These are phyloP conservation scores for Mycena kentingensis DNA, from an alignment of 768 basidiomycete species.

Conservation along the genomic window DNA sequence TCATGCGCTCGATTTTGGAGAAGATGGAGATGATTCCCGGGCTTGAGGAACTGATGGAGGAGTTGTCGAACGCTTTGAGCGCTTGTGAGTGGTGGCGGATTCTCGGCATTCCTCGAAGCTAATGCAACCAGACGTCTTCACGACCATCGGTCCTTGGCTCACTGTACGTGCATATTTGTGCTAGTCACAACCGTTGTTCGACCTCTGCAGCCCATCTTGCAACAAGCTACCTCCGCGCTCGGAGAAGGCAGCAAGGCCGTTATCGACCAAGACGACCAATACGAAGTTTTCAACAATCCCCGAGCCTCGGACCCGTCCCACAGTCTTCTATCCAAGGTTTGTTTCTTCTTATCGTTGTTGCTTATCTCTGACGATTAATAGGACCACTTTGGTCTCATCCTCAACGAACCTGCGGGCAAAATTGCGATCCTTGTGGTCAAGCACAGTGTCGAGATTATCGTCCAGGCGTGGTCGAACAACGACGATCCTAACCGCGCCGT, in stretches of 20 bases:
- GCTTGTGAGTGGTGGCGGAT: constrained; percentile 47
- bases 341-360: neutral
- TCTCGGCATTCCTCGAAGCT: constrained; percentile 1
- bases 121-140: constrained; percentile 55
- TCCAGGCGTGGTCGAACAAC: constrained; percentile 56
- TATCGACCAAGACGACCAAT: constrained; percentile 71
- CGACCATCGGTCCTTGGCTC: constrained; percentile 67
- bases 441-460: constrained; percentile 60
- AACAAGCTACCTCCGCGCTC: constrained; percentile 57
- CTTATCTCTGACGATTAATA: constrained; percentile 25
- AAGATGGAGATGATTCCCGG: constrained; percentile 72
- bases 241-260: constrained; percentile 67
- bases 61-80: constrained; percentile 64
- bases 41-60: constrained; percentile 55
- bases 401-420: constrained; percentile 77
- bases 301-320: constrained; percentile 74
- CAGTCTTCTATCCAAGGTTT: constrained; percentile 68
- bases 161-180: constrained; percentile 37
- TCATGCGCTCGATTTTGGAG: constrained; percentile 53
- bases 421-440: constrained; percentile 69
- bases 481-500: constrained; percentile 47
- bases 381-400: constrained; percentile 72
- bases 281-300: constrained; percentile 65
- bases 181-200: neutral
- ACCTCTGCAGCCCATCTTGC: constrained; percentile 55